phyloP scores from a whole-genome alignment of 495 filamentous ascomycete species.

The Penicillium taxi region DNA sequence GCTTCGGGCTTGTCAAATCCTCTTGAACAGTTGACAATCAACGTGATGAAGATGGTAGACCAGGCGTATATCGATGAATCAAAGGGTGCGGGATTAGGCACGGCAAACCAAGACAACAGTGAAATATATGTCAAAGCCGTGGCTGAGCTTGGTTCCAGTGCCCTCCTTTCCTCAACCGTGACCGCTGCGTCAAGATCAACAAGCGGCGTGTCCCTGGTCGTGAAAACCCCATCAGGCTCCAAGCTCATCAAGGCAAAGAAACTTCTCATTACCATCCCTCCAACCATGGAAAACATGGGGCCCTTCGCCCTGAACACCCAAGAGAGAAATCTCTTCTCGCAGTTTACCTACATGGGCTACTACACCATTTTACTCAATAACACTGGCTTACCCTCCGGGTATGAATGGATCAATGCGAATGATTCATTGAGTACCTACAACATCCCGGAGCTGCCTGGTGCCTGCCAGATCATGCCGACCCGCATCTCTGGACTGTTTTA shows the following conservation, averaged over 20 bases:
- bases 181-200: conserved; percentile 1
- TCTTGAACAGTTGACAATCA: conserved; percentile 13
- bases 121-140: conserved; percentile 32
- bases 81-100: conserved; percentile 4
- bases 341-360: conserved; percentile 20
- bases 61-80: neutral
- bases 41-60: conserved; percentile 17
- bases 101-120: conserved; percentile 25
- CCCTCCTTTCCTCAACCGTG: conserved; percentile 11
- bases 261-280: conserved; percentile 34
- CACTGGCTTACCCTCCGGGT: conserved; percentile 8
- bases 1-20: conserved; percentile 22
- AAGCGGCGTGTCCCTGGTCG: conserved; percentile 9
- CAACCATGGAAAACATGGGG: conserved; percentile 20
- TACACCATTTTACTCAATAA: conserved; percentile 14
- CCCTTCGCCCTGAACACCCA: conserved; percentile 25
- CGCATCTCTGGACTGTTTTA: conserved; percentile 6
- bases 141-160: conserved; percentile 18
- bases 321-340: conserved; percentile 33
- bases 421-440: conserved; percentile 13
- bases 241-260: conserved; percentile 37
- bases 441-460: conserved; percentile 18
- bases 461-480: conserved; percentile 18
- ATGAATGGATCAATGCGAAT: conserved; percentile 5
- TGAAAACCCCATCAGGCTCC: conserved; percentile 28